phyloP scores from a whole-genome alignment of 2,329 filamentous ascomycete genomes.

The Penicillium sp. region DNA sequence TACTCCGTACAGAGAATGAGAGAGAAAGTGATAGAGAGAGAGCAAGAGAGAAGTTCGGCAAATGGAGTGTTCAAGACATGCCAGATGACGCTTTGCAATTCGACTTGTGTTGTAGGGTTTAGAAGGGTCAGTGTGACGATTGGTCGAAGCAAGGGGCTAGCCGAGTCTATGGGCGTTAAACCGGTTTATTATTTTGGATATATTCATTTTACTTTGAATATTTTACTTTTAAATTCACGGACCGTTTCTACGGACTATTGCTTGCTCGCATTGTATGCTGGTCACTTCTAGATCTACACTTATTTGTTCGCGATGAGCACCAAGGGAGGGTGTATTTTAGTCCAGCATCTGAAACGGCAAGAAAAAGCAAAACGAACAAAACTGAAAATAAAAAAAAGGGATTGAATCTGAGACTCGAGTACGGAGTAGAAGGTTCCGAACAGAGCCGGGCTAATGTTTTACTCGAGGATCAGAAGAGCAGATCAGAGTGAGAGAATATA shows the following conservation, averaged over 20 bases:
- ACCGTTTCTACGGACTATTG: not conserved
- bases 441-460: not conserved
- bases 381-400: not conserved
- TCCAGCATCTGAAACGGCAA: not conserved
- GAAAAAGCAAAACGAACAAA: not conserved
- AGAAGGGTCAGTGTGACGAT: constrained; percentile 23
- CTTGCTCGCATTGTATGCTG: not conserved
- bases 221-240: not conserved
- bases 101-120: not conserved
- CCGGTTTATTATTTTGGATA: not conserved
- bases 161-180: constrained; percentile 14
- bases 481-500: too few relatives aligned
- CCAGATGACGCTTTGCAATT: not conserved
- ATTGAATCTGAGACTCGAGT: not conserved
- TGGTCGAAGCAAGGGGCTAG: constrained; percentile 22
- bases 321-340: not conserved
- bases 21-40: too few relatives aligned
- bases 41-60: not conserved
- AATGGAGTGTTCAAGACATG: not conserved
- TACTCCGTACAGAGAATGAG: not conserved
- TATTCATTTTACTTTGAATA: too few relatives aligned
- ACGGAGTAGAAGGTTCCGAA: not conserved
- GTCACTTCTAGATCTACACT: not conserved
- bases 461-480: too few relatives aligned
- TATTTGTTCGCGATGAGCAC: not conserved